A percentile compares a stretch with the other conserved stretches of the same genome.
phyloP scores from a whole-genome alignment of 2,329 filamentous ascomycete species.

The Alternaria conjuncta region DNA sequence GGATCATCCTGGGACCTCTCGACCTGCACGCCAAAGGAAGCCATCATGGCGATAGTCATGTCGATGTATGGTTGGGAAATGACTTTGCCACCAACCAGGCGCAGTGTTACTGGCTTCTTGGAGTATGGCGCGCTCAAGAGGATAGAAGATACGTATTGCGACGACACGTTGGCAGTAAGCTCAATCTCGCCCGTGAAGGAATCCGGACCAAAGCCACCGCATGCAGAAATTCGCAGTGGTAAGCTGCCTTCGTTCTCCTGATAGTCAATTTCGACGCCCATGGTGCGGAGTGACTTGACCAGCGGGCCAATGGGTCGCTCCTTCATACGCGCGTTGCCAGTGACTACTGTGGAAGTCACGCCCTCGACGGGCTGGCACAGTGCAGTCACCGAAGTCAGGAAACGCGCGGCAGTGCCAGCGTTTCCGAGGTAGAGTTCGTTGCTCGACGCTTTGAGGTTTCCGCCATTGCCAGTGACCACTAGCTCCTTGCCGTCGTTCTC shows the following conservation, averaged over 20 bases:
- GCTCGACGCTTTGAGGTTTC: constrained; percentile 75
- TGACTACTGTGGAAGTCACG: constrained; percentile 76
- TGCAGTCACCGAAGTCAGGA: constrained; percentile 89
- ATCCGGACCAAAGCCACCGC: constrained; percentile 66
- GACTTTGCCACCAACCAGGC: constrained; percentile 92
- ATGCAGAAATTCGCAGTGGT: constrained; percentile 79
- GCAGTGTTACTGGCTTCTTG: constrained; percentile 88
- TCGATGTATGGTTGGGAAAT: constrained; percentile 98
- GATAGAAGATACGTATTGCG: constrained; percentile 98
- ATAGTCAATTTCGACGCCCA: constrained; percentile 88
- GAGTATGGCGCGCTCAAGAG: constrained; percentile 97
- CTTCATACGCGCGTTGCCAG: constrained; percentile 96
- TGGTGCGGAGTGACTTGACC: constrained; percentile 85
- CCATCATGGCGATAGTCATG: constrained; percentile 99
- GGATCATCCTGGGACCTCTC: constrained; percentile 76
- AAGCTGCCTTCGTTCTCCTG: constrained; percentile 83
- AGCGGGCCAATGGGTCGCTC: constrained; percentile 90
- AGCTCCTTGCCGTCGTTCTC: constrained; percentile 92
- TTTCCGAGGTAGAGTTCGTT: constrained; percentile 91
- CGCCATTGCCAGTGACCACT: constrained; percentile 89
- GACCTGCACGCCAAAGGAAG: constrained; percentile 83
- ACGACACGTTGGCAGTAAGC: constrained; percentile 92
- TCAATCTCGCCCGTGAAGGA: constrained; percentile 78
- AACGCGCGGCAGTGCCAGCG: constrained; percentile 93
- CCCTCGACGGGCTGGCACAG: constrained; percentile 72